phyloP scores from a whole-genome alignment of 2,329 filamentous ascomycete species.

The Colletotrichum destructivum region DNA sequence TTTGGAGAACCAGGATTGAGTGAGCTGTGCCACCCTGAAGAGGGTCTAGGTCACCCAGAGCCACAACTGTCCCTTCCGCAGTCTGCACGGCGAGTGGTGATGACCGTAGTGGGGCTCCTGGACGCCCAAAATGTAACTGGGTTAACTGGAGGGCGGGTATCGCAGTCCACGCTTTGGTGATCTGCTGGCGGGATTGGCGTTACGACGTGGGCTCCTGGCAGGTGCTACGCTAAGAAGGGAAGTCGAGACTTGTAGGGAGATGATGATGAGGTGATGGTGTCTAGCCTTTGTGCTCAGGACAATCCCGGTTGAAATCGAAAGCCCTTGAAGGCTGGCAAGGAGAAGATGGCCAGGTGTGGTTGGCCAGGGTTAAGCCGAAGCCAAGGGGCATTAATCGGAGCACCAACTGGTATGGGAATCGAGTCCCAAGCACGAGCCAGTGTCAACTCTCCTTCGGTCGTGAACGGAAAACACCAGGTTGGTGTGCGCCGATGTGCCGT shows the following conservation, averaged over 20 bases:
- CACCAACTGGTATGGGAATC: slow-evolving; percentile 19
- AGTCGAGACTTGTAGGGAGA: slow-evolving; percentile 21
- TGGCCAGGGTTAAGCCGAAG: slow-evolving; percentile 20
- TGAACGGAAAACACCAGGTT: background rate
- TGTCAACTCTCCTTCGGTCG: background rate
- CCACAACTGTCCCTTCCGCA: slow-evolving; percentile 26
- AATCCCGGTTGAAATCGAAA: slow-evolving; percentile 38
- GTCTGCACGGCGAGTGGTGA: slow-evolving; percentile 24
- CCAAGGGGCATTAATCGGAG: slow-evolving; percentile 22
- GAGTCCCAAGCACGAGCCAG: slow-evolving; percentile 6
- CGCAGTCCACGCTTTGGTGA: slow-evolving; percentile 29
- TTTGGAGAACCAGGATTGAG: slow-evolving; percentile 18
- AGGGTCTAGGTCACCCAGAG: slow-evolving; percentile 32
- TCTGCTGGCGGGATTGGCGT: slow-evolving; percentile 28
- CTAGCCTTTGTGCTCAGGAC: slow-evolving; percentile 20
- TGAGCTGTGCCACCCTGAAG: slow-evolving; percentile 19
- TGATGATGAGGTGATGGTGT: slow-evolving; percentile 31
- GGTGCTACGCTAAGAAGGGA: slow-evolving; percentile 36
- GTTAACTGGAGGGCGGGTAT: slow-evolving; percentile 28
- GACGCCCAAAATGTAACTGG: slow-evolving; percentile 17
- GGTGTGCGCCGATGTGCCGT: slow-evolving; percentile 26
- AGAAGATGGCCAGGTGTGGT: slow-evolving; percentile 22
- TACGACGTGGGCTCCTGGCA: slow-evolving; percentile 32
- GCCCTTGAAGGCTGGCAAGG: slow-evolving; percentile 14
- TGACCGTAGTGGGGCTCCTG: slow-evolving; percentile 34